Evolutionary conservation across 352 stramenopile species (phyloP).

Genomic region (Blastocystis hominis): DNA sequence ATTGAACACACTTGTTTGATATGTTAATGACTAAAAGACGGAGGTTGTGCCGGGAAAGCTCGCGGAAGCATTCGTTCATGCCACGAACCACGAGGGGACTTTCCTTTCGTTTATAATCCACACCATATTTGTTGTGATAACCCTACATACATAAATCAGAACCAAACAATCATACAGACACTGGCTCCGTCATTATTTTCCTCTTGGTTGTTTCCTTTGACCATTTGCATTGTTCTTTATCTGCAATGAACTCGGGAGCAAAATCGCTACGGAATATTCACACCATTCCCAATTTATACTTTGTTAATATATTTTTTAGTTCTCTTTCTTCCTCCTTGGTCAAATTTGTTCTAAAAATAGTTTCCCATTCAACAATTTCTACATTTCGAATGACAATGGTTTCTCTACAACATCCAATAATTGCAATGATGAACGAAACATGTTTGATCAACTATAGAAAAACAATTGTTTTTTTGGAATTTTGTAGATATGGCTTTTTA

Average conservation of each 20-base stretch:
- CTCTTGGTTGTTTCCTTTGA: not conserved
- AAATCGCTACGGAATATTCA: not conserved
- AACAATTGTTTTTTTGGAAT: not conserved
- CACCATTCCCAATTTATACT: not conserved
- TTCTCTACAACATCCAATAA: too few species aligned
- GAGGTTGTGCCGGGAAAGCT: not conserved
- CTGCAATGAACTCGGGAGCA: not conserved
- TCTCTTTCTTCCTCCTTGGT: not conserved
- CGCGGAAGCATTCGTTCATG: constrained; percentile 13
- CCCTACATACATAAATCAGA: not conserved
- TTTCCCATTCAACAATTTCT: not conserved
- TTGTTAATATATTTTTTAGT: not conserved
- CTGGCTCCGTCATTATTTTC: not conserved
- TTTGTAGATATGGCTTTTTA: not conserved
- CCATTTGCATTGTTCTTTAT: not conserved
- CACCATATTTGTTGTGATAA: not conserved
- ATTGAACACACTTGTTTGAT: not conserved
- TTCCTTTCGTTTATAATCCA: not conserved
- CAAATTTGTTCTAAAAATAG: not conserved
- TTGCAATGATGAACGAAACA: not conserved
- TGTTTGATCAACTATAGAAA: not conserved
- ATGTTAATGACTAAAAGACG: constrained; percentile 15
- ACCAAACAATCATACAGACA: not conserved
- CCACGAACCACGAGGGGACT: not conserved
- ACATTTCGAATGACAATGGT: not conserved